Evolutionary conservation across 352 stramenopile species (phyloP), one percentile per base, ranked within the genome.

Genomic region (Pythium aquatile): DNA sequence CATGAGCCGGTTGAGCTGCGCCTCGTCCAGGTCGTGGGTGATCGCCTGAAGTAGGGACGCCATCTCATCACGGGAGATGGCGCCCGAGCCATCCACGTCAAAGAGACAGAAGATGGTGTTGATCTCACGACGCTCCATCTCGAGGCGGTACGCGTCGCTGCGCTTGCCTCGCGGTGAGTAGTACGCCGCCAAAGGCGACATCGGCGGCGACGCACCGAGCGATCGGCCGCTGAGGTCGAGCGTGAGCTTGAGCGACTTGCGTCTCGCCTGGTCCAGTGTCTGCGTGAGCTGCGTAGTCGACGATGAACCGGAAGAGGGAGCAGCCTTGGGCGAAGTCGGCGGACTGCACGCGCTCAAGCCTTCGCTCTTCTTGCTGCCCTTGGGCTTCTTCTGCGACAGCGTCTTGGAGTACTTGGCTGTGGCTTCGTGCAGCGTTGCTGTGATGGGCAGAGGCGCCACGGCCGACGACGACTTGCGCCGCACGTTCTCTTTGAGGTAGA

Each of bases 101-200:
- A 90, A 88, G 0, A 90, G 59, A 33, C 72, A 86, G 63, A 90
- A 90, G 48, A 90, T 88, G 10, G 81, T 79, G 73, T 88, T 76
- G 56, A 90, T 90, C 58, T 90, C 81, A 13, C 81, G 79, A 10
- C 81, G 75, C 60, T 91, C 82, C 56, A 77, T 78, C 58, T 91
- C 82, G 5, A 79, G 69, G 16, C 72, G 73, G 69, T 87, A 89
- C 28, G 75, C 74, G 40, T 89, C 78, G 3, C 69, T 78, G 16
- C 78, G 79, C 46, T 80, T 84, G 35, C 83, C 72, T 10, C 78
- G 64, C 3, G 75, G 66, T 2, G 67, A 70, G 5, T 73, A 56
- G 40, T 88, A 88, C 10, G 78, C 72, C 13, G 77, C 74, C 16
- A 88, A 51, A 2, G 79, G 79, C 6, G 79, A 88, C 16, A 89